A percentile compares a stretch with the other conserved stretches of the same genome.
Conservation (phyloP, 805 yeast species). For the Yamadazyma ubonensis region DNA sequence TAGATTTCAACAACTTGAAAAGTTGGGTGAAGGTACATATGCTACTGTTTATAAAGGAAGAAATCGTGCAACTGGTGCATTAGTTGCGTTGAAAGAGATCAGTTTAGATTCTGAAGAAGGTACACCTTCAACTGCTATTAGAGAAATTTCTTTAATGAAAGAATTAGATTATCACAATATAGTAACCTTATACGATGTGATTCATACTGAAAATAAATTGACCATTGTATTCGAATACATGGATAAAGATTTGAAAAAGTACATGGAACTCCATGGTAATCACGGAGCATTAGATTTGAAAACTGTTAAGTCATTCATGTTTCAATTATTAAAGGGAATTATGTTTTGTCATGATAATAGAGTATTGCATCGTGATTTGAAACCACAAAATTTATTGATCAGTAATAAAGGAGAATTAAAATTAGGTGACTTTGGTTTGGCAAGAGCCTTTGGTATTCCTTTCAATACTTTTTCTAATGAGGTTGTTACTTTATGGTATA, state of each 20-base stretch:
- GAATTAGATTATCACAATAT: conserved; percentile 92
- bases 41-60: conserved; percentile 98
- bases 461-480: conserved; percentile 96
- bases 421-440: conserved; percentile 94
- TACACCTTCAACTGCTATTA: conserved; percentile 95
- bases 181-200: conserved; percentile 89
- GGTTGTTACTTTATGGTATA: conserved; percentile 96
- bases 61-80: conserved; percentile 79
- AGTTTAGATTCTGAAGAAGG: conserved; percentile 96
- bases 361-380: conserved; percentile 82
- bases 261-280: conserved; percentile 85
- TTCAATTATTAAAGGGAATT: conserved; percentile 86
- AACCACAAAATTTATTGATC: conserved; percentile 92
- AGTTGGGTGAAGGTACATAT: conserved; percentile 92
- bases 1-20: conserved; percentile 59
- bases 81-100: conserved; percentile 94
- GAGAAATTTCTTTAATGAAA: conserved; percentile 94
- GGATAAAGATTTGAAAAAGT: conserved; percentile 91
- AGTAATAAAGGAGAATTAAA: conserved; percentile 88
- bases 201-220: conserved; percentile 93
- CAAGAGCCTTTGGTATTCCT: conserved; percentile 97
- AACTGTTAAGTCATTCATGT: conserved; percentile 88
- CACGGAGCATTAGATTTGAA: conserved; percentile 71
- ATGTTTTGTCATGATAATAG: conserved; percentile 83
- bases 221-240: conserved; percentile 90